Evolutionary conservation across 2,329 filamentous ascomycete species (phyloP), one percentile per base, ranked within the genome.

Genomic region (Fonsecaea pedrosoi): DNA sequence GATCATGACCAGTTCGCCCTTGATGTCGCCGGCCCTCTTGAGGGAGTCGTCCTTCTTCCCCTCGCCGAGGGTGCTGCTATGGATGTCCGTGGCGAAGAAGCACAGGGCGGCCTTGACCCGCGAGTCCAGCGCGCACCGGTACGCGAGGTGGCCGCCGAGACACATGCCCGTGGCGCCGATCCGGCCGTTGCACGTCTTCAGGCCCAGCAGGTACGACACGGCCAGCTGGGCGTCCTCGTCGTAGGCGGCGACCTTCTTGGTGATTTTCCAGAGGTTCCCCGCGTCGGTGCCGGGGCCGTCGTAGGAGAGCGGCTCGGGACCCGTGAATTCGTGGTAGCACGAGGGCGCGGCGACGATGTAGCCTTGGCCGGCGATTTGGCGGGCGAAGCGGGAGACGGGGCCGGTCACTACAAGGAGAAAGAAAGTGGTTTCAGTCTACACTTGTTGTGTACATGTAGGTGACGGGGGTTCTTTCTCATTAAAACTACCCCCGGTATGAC

Each of bases 61-160:
- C 66, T 87, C 85, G 30, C 92, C 94, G 0, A 98, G 85, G 8
- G 89, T 92, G 65, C 87, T 85, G 70, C 84, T 87, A 82, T 97
- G 94, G 60, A 97, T 89, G 80, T 97, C 94, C 6, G 94, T 97
- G 8, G 92, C 92, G 79, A 97, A 97, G 82, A 93, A 98, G 77
- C 92, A 90, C 35, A 96, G 90, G 42, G 89, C 88, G 35, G 92
- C 91, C 45, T 85, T 84, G 66, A 97, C 87, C 64, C 94, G 86
- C 25, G 86, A 83, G 78, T 97, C 92, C 57, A 97, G 84, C 73
- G 89, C 88, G 73, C 85, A 87, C 50, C 89, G 83, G 76, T 87
- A 90, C 78, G 91, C 92, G 18, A 97, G 86, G 76, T 97, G 94
- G 1, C 94, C 94, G 60, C 94, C 94, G 1, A 97, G 87, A 78